A percentile compares a stretch with the other conserved stretches of the same genome.
Evolutionary conservation across 129 eudicot genomes (phyloP).

Genomic region (Flaveria bidentis): DNA sequence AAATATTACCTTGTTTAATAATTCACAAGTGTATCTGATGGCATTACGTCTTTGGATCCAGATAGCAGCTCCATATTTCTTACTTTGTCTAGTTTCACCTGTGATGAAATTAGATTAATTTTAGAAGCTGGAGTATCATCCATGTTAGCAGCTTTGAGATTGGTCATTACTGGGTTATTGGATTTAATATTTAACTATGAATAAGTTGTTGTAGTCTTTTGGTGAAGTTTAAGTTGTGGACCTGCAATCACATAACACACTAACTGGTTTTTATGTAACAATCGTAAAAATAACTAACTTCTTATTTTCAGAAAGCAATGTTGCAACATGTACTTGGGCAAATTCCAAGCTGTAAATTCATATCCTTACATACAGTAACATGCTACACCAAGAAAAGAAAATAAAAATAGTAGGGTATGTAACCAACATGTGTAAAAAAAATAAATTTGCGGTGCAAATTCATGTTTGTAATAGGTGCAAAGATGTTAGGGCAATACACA

Average conservation of each 20-base stretch:
- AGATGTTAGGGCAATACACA: too few species aligned
- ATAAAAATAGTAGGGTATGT: too few species aligned
- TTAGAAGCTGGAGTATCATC: conserved; percentile 22
- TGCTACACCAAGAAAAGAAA: conserved; percentile 34
- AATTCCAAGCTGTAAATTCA: conserved; percentile 53
- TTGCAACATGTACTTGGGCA: conserved; percentile 55
- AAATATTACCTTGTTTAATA: too few species aligned
- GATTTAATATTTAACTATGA: conserved; percentile 28
- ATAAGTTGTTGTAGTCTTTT: conserved; percentile 26
- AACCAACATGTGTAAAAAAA: too few species aligned
- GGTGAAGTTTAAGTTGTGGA: conserved; percentile 53
- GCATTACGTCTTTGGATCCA: conserved; percentile 31
- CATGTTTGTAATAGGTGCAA: too few species aligned
- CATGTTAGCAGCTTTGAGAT: conserved; percentile 17
- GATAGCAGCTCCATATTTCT: conserved; percentile 20
- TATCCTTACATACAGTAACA: conserved; percentile 39
- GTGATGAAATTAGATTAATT: conserved; percentile 29
- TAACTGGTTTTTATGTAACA: too few species aligned
- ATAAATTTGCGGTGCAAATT: too few species aligned
- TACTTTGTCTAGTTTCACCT: conserved; percentile 13
- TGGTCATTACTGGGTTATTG: conserved; percentile 22
- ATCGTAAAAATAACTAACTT: conserved; percentile 38
- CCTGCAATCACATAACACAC: conserved; percentile 41
- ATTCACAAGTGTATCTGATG: conserved; percentile 31
- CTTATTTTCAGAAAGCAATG: conserved; percentile 66